Conservation (phyloP, 139 green algal genomes). For the Haematococcus lacustris region DNA sequence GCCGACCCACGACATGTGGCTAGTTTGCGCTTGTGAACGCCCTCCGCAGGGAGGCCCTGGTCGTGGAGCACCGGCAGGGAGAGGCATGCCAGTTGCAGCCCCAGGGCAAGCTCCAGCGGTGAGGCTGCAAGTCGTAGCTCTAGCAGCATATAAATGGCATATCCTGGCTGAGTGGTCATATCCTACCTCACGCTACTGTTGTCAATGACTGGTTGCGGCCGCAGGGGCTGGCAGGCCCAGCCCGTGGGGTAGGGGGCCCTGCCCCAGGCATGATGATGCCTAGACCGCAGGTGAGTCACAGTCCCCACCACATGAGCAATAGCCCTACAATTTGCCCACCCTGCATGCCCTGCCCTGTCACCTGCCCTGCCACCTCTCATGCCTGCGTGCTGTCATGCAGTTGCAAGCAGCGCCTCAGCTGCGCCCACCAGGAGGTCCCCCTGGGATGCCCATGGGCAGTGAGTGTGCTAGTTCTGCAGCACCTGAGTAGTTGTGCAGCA, state of each 20-base stretch:
- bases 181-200: neutral
- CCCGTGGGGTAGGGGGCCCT: slow-evolving; percentile 80
- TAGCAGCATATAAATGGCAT: too few species aligned
- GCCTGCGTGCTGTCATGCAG: slow-evolving; percentile 57
- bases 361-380: too few species aligned
- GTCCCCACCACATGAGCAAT: too few species aligned
- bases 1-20: too few species aligned
- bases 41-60: slow-evolving; percentile 60
- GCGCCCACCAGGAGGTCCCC: neutral
- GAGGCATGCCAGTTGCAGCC: slow-evolving; percentile 64
- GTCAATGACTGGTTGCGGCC: neutral
- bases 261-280: slow-evolving; percentile 88
- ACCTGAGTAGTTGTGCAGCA: too few species aligned
- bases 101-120: slow-evolving; percentile 71
- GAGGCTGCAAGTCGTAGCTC: slow-evolving; percentile 6
- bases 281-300: slow-evolving; percentile 65
- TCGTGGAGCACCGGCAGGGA: slow-evolving; percentile 65
- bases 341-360: too few species aligned
- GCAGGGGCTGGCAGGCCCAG: slow-evolving; percentile 80
- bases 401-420: slow-evolving; percentile 1
- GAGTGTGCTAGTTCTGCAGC: neutral
- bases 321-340: too few species aligned
- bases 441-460: slow-evolving; percentile 40
- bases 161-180: neutral
- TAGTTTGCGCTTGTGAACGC: too few species aligned